Evolutionary conservation across 2,329 filamentous ascomycete species (phyloP).

Genomic region (Xenoacremonium recifei): DNA sequence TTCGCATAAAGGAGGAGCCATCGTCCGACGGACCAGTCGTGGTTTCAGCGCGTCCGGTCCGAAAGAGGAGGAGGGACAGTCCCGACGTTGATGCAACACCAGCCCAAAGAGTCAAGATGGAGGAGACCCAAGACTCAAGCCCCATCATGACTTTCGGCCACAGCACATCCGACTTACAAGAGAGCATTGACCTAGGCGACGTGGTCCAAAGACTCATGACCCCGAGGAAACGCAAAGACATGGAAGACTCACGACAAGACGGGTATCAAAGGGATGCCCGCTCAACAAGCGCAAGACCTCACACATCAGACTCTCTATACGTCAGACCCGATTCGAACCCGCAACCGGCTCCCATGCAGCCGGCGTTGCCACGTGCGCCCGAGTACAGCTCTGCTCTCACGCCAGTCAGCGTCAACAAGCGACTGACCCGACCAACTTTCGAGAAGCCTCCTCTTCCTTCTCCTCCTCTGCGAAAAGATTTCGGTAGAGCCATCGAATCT

Average conservation of each 20-base stretch:
- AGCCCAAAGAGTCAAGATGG: slow-evolving; percentile 41
- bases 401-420: slow-evolving; percentile 36
- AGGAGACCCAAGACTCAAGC: slow-evolving; percentile 31
- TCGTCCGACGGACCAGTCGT: slow-evolving; percentile 53
- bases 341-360: slow-evolving; percentile 16
- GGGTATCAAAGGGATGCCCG: too few relatives aligned
- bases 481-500: slow-evolving; percentile 39
- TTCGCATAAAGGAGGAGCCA: slow-evolving; percentile 47
- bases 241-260: slow-evolving; percentile 17
- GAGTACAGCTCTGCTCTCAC: slow-evolving; percentile 31
- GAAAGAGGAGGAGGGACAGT: slow-evolving; percentile 43
- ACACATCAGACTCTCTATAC: slow-evolving; percentile 16
- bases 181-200: slow-evolving; percentile 57
- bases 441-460: slow-evolving; percentile 22
- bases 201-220: slow-evolving; percentile 32
- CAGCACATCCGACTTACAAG: slow-evolving; percentile 38
- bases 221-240: slow-evolving; percentile 33
- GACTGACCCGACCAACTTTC: slow-evolving; percentile 17
- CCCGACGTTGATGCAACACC: slow-evolving; percentile 20
- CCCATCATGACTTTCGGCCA: slow-evolving; percentile 22
- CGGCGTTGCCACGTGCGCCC: too few relatives aligned
- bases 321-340: slow-evolving; percentile 17
- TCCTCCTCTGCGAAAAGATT: slow-evolving; percentile 23
- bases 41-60: slow-evolving; percentile 48
- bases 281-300: too few relatives aligned